Evolutionary conservation across 2,329 filamentous ascomycete species (phyloP), one percentile per base, ranked within the genome.

Genomic region (Phoma herbarum): DNA sequence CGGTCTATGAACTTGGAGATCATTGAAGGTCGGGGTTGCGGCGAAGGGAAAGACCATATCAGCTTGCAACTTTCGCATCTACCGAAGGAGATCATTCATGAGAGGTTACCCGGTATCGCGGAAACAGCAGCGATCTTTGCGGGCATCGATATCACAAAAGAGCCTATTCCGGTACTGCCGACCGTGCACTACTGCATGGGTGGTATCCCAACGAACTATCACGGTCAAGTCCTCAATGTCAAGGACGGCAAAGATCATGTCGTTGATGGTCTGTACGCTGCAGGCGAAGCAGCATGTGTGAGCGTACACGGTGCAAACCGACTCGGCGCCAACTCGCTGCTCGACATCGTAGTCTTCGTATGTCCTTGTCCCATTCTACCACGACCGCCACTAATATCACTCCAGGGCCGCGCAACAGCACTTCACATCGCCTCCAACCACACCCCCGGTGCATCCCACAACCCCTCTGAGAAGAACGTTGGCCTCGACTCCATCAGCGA

Each of bases 151-250:
- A 79, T 83, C 22, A 82, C 80, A 14, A 78, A 75, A 63, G 72
- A 83, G 59, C 79, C 81, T 0, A 83, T 84, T 57, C 82, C 82
- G 1, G 82, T 84, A 2, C 57, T 82, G 4, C 82, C 82, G 0
- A 84, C 82, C 1, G 82, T 84, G 3, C 82, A 83, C 63, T 83
- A 83, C 61, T 82, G 80, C 60, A 83, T 83, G 81, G 81, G 81
- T 20, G 81, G 81, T 23, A 80, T 83, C 12, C 80, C 81, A 8
- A 83, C 81, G 2, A 82, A 83, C 48, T 83, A 78, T 61, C 79
- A 79, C 41, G 81, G 81, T 18, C 77, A 83, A 58, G 81, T 83
- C 10, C 64, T 83, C 3, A 74, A 78, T 46, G 72, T 82, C 2
- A 61, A 58, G 14, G 33, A 66, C 23, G 72, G 76, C 0, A 77